Percentiles rank a stretch among this genome's conserved stretches.
phyloP scores from a whole-genome alignment of 2,329 filamentous ascomycete genomes.

The Alternaria novae-zelandiae region DNA sequence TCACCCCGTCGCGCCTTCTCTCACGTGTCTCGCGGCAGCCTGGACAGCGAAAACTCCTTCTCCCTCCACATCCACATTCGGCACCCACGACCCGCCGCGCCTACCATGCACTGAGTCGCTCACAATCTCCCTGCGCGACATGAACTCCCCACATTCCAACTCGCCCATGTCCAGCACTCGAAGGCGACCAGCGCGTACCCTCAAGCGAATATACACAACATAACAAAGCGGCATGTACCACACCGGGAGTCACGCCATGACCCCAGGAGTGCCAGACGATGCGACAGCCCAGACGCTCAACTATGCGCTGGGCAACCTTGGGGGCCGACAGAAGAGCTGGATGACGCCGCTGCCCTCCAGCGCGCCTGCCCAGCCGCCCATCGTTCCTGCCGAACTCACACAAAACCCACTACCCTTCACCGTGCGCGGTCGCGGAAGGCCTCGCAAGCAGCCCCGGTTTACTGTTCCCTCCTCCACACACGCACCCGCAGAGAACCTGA shows the following conservation, averaged over 20 bases:
- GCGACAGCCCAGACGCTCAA: constrained; percentile 32
- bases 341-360: constrained; percentile 23
- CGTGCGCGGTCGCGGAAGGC: constrained; percentile 15
- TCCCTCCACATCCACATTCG: background rate
- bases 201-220: background rate
- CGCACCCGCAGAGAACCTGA: background rate
- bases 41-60: background rate
- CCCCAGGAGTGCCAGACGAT: constrained; percentile 9
- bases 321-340: constrained; percentile 41
- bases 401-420: constrained; percentile 3
- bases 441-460: constrained; percentile 11
- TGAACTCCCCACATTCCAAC: constrained; percentile 24
- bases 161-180: constrained; percentile 14
- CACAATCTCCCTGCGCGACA: constrained; percentile 11
- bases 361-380: background rate
- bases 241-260: constrained; percentile 13
- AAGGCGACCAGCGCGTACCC: background rate
- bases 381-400: background rate
- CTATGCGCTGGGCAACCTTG: constrained; percentile 38
- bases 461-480: background rate
- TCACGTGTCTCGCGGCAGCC: background rate
- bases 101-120: background rate
- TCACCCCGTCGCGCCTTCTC: background rate
- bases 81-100: background rate
- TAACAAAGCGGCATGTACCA: background rate